Evolutionary conservation across 2,329 filamentous ascomycete genomes (phyloP), one percentile per base, ranked within the genome.

Genomic region (Penicillium sp.): DNA sequence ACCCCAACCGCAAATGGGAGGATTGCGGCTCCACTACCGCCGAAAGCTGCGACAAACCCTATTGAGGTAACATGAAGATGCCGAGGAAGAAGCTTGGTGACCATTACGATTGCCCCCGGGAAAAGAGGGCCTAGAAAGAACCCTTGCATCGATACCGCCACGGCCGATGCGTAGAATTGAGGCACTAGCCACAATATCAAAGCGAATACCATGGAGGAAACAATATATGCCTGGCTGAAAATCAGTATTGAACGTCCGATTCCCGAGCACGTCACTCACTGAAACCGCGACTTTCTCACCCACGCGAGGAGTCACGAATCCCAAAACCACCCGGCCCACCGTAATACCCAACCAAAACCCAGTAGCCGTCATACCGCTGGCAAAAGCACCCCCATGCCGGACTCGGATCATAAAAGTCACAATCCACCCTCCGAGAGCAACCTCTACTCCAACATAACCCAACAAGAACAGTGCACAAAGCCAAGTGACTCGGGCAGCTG

Each of bases 341-440:
- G 90, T 92, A 59, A 95, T 79, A 0, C 90, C 91, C 40, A 90
- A 81, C 91, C 91, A 96, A 74, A 93, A 95, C 0, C 89, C 86
- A 0, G 89, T 93, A 0, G 85, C 86, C 0, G 84, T 85, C 75
- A 94, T 84, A 2, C 90, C 90, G 32, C 87, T 86, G 2, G 85
- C 80, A 65, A 94, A 93, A 0, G 84, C 76, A 23, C 78, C 80
- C 3, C 86, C 89, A 35, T 86, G 71, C 13, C 91, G 83, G 23
- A 91, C 85, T 18, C 82, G 78, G n/a, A 92, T 84, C 89, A 96
- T 95, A 69, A 96, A 95, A 0, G 86, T 87, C 45, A 90, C 86
- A 58, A 95, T 87, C 90, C 90, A 94, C 14, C 90, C 90, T 18
- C 87, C 87, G 2, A 91, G 76, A 0, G 84, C 84, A 10, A 77